Conservation (phyloP, 257 asterid genomes). For the Fraxinus pennsylvanica region DNA sequence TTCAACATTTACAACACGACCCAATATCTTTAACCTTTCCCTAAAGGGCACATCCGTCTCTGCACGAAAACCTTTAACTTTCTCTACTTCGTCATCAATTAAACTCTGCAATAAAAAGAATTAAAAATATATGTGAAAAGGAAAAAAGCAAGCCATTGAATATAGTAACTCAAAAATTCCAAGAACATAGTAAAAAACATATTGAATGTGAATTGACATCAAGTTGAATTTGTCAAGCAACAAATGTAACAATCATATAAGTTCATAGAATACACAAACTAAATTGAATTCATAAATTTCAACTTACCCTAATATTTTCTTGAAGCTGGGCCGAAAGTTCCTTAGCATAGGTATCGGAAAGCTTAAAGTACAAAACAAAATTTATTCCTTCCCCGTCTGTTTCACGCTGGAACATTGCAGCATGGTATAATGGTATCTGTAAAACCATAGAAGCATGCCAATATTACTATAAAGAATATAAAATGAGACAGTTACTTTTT, state of each 20-base stretch:
- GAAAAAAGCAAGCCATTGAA: background rate
- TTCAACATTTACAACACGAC: constrained; percentile 86
- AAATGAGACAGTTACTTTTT: background rate
- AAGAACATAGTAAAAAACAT: background rate
- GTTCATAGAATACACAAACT: background rate
- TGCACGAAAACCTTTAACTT: constrained; percentile 73
- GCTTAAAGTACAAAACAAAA: constrained; percentile 80
- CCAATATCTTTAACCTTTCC: constrained; percentile 90
- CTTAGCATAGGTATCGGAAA: constrained; percentile 64
- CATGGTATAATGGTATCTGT: constrained; percentile 89
- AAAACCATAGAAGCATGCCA: constrained; percentile 8
- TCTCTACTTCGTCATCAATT: constrained; percentile 80
- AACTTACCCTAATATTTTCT: constrained; percentile 70
- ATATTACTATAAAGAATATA: background rate
- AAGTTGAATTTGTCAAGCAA: background rate
- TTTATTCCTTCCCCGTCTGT: constrained; percentile 89
- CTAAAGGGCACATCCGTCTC: constrained; percentile 68
- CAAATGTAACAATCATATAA: background rate
- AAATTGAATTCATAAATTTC: background rate
- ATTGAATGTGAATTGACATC: background rate
- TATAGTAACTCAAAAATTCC: background rate
- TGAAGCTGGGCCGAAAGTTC: constrained; percentile 73
- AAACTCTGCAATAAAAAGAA: constrained; percentile 47
- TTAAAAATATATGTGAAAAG: background rate
- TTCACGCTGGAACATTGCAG: constrained; percentile 84